Conservation (phyloP, 73 alveolate species). For the Blepharisma stoltei region DNA sequence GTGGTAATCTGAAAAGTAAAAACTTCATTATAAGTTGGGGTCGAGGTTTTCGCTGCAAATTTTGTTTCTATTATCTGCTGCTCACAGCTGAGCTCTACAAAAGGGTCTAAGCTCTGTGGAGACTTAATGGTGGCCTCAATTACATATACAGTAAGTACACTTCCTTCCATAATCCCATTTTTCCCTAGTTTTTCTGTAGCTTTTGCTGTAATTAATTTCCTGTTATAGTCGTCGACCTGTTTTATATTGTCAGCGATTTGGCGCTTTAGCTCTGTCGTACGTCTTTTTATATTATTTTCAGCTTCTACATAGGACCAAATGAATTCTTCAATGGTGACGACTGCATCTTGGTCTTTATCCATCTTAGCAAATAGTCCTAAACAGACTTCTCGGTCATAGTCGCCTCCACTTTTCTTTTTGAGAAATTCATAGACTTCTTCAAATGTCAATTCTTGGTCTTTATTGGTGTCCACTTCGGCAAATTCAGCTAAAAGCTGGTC, state of each 20-base stretch:
- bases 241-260: slow-evolving; percentile 25
- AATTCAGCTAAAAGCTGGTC: too few relatives aligned
- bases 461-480: too few relatives aligned
- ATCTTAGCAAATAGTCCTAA: too few relatives aligned
- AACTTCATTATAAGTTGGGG: slow-evolving; percentile 53
- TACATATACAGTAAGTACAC: slow-evolving; percentile 42
- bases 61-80: slow-evolving; percentile 34
- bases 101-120: slow-evolving; percentile 47
- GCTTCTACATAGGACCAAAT: slow-evolving; percentile 32
- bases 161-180: slow-evolving; percentile 41
- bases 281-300: slow-evolving; percentile 27
- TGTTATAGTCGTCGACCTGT: slow-evolving; percentile 34
- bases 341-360: too few relatives aligned
- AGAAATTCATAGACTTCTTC: too few relatives aligned
- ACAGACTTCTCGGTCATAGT: too few relatives aligned
- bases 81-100: slow-evolving; percentile 36
- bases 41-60: slow-evolving; percentile 28
- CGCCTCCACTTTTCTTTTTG: too few relatives aligned
- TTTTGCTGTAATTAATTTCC: slow-evolving; percentile 35
- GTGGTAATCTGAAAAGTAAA: slow-evolving; percentile 44
- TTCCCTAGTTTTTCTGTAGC: slow-evolving; percentile 39
- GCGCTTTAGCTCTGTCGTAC: slow-evolving; percentile 27
- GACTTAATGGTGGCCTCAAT: slow-evolving; percentile 49
- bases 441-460: too few relatives aligned
- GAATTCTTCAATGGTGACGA: slow-evolving; percentile 33